Conservation (phyloP, 306 rosid genomes). For the Trifolium pratense region DNA sequence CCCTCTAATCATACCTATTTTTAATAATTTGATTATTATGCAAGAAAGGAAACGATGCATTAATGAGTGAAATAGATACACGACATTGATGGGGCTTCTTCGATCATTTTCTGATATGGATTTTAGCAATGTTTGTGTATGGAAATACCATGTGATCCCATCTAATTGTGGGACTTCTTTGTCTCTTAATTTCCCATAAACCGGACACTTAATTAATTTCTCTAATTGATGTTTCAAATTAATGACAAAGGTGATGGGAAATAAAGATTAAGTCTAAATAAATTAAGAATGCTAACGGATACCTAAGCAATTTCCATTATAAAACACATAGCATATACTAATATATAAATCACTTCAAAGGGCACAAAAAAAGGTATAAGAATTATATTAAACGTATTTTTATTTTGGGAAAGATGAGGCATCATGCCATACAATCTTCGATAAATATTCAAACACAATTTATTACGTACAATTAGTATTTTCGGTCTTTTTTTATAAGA, state of each 20-base stretch:
- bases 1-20: slow-evolving; percentile 30
- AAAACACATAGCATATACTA: background rate
- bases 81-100: slow-evolving; percentile 48
- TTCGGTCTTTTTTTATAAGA: no score
- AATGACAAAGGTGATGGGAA: slow-evolving; percentile 13
- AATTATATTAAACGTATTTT: no score
- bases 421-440: no score
- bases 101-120: slow-evolving; percentile 49
- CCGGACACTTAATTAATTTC: slow-evolving; percentile 36
- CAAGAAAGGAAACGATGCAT: slow-evolving; percentile 39
- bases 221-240: background rate
- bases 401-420: no score
- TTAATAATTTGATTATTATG: slow-evolving; percentile 31
- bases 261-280: slow-evolving; percentile 20
- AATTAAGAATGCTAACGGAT: background rate
- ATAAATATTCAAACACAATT: no score
- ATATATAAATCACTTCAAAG: background rate
- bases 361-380: background rate
- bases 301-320: slow-evolving; percentile 15
- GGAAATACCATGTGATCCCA: slow-evolving; percentile 41
- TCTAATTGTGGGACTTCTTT: slow-evolving; percentile 54
- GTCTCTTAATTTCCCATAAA: slow-evolving; percentile 48
- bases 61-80: slow-evolving; percentile 41
- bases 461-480: no score
- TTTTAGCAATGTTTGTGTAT: slow-evolving; percentile 34